phyloP scores from a whole-genome alignment of 2,329 filamentous ascomycete species.

The Microcera coccophila region DNA sequence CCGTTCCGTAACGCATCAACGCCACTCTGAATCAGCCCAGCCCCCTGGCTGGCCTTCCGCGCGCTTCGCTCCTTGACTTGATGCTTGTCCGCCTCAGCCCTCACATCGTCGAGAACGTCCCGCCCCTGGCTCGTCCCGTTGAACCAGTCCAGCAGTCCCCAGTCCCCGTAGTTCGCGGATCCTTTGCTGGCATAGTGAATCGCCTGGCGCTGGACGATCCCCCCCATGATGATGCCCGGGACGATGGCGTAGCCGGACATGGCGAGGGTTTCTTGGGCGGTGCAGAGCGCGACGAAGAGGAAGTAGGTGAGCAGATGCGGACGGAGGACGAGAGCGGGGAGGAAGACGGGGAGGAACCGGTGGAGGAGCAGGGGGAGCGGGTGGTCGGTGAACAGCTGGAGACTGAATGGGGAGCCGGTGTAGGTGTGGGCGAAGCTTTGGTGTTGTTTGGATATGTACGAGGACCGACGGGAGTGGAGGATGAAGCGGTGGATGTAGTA shows the following conservation, averaged over 20 bases:
- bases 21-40: slow-evolving; percentile 32
- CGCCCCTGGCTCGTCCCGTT: slow-evolving; percentile 53
- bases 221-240: slow-evolving; percentile 51
- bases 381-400: slow-evolving; percentile 65
- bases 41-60: slow-evolving; percentile 32
- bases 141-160: slow-evolving; percentile 61
- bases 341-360: slow-evolving; percentile 61
- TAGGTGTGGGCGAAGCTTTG: slow-evolving; percentile 49
- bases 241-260: slow-evolving; percentile 64
- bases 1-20: slow-evolving; percentile 28
- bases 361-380: slow-evolving; percentile 60
- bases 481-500: slow-evolving; percentile 72
- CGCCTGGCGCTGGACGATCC: slow-evolving; percentile 39
- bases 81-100: slow-evolving; percentile 55
- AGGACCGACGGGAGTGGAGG: slow-evolving; percentile 51
- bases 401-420: slow-evolving; percentile 54
- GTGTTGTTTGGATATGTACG: slow-evolving; percentile 40
- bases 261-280: slow-evolving; percentile 62
- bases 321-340: slow-evolving; percentile 61
- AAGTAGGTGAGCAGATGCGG: slow-evolving; percentile 72
- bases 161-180: slow-evolving; percentile 57
- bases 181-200: slow-evolving; percentile 56
- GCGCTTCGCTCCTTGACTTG: slow-evolving; percentile 42
- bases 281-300: slow-evolving; percentile 58
- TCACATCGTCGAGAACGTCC: slow-evolving; percentile 51